Evolutionary conservation across 805 yeast species (phyloP).

Genomic region (Ogataea kodamae): DNA sequence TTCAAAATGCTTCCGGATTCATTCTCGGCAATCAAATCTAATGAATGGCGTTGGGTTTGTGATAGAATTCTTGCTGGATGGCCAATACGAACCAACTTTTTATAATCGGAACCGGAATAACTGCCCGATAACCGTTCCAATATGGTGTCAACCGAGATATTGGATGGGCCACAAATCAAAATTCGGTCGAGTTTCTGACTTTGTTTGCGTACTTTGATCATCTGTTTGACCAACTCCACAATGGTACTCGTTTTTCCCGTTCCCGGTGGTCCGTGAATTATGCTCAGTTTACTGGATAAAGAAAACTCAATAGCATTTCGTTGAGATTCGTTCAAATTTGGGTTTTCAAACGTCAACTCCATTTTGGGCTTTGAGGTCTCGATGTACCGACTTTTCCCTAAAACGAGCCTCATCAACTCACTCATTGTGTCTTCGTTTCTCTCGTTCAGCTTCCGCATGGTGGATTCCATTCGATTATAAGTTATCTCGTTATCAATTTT

Average conservation of each 20-base stretch:
- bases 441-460: constrained; percentile 63
- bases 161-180: constrained; percentile 91
- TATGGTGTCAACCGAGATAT: constrained; percentile 87
- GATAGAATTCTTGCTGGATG: constrained; percentile 86
- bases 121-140: constrained; percentile 62
- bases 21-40: constrained; percentile 65
- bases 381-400: constrained; percentile 41
- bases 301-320: constrained; percentile 67
- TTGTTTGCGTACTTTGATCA: constrained; percentile 38
- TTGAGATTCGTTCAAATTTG: constrained; percentile 64
- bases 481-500: constrained; percentile 67
- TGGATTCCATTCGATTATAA: constrained; percentile 73
- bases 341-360: constrained; percentile 38
- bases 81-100: constrained; percentile 70
- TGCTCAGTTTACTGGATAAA: constrained; percentile 48
- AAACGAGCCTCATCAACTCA: constrained; percentile 41
- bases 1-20: constrained; percentile 56
- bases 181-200: constrained; percentile 40
- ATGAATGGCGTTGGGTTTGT: constrained; percentile 61
- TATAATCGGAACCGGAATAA: constrained; percentile 37
- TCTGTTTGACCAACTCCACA: constrained; percentile 75
- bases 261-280: constrained; percentile 81
- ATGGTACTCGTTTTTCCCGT: constrained; percentile 84
- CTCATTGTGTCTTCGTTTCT: constrained; percentile 34
- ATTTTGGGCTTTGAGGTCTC: constrained; percentile 23